phyloP scores from a whole-genome alignment of 441 rosid genomes.

The Theobroma grandiflorum region DNA sequence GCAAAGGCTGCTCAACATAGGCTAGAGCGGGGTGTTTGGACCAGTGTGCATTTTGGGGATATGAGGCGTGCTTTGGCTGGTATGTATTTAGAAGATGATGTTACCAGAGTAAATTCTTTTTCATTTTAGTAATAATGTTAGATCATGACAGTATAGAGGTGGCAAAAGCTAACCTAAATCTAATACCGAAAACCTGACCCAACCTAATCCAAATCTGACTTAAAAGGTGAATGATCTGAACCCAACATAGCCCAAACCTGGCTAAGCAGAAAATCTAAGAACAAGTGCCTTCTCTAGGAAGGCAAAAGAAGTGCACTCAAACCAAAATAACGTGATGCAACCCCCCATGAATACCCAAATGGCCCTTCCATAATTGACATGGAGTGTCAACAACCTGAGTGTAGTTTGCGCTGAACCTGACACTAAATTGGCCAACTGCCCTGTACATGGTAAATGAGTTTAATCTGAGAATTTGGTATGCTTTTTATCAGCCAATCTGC shows the following conservation, averaged over 20 bases:
- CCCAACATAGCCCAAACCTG: not conserved
- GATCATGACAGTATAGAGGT: not conserved
- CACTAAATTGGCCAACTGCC: too few relatives aligned
- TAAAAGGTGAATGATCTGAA: not conserved
- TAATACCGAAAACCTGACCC: not conserved
- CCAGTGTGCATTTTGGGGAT: constrained; percentile 62
- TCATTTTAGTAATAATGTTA: not conserved
- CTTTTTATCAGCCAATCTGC: not conserved
- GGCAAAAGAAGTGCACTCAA: not conserved
- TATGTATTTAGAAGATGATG: constrained; percentile 27
- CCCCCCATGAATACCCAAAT: not conserved
- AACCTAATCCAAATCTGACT: not conserved
- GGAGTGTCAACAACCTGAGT: not conserved
- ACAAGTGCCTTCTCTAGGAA: not conserved
- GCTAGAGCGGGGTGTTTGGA: constrained; percentile 71
- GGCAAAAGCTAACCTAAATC: not conserved
- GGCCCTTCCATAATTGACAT: not conserved
- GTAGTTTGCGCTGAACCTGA: not conserved
- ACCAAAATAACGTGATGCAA: not conserved
- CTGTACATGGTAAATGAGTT: not conserved
- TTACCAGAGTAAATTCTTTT: not conserved
- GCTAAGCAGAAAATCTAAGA: not conserved
- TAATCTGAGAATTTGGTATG: not conserved
- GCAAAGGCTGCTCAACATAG: constrained; percentile 73
- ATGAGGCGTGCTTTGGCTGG: constrained; percentile 79